Evolutionary conservation across 2,329 filamentous ascomycete species (phyloP).

Genomic region (Cladosporium sphaerospermum): DNA sequence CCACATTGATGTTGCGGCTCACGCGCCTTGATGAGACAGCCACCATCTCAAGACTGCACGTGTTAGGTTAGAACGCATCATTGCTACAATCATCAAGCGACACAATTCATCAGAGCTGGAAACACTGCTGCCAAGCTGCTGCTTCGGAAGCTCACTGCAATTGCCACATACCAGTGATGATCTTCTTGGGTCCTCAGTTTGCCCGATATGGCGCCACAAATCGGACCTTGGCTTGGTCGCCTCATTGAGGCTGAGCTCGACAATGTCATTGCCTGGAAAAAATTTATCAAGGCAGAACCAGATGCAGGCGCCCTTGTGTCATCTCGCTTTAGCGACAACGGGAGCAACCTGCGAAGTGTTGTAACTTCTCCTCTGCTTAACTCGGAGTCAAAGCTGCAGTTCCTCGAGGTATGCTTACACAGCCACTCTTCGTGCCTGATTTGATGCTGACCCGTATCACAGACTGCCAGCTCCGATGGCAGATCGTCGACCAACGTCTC

Average conservation of each 20-base stretch:
- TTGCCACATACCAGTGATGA: too few relatives aligned
- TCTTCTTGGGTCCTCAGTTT: not conserved
- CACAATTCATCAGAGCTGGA: too few relatives aligned
- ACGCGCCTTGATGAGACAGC: too few relatives aligned
- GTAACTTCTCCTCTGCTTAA: constrained; percentile 9
- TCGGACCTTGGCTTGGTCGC: constrained; percentile 24
- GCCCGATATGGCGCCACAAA: constrained; percentile 16
- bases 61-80: too few relatives aligned
- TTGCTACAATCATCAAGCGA: too few relatives aligned
- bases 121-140: too few relatives aligned
- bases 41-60: too few relatives aligned
- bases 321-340: constrained; percentile 24
- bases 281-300: constrained; percentile 21
- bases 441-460: constrained; percentile 1
- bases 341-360: constrained; percentile 26
- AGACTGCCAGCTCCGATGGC: constrained; percentile 10
- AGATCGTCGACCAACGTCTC: constrained; percentile 12
- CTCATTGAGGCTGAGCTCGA: constrained; percentile 23
- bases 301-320: constrained; percentile 2
- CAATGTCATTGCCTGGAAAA: constrained; percentile 23
- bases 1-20: too few relatives aligned
- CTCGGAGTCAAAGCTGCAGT: constrained; percentile 16
- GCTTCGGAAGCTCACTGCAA: too few relatives aligned
- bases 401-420: constrained; percentile 12
- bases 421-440: not conserved